Conservation (phyloP, 495 filamentous ascomycete species). For the Acidiella bohemica region DNA sequence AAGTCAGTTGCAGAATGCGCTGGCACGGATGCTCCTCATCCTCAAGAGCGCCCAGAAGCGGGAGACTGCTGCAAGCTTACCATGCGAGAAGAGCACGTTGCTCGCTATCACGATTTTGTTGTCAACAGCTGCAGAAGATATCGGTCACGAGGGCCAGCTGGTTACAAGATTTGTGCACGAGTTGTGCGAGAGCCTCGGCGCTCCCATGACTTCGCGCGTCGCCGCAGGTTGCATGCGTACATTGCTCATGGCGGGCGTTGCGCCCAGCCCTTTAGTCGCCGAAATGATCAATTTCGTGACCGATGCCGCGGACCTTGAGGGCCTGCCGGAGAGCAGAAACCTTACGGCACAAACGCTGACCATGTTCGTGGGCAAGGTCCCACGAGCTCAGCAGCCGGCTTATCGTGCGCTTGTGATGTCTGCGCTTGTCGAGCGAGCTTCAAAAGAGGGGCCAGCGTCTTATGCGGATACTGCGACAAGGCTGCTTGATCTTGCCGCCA, state of each 20-base stretch:
- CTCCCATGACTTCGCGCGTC: slow-evolving; percentile 68
- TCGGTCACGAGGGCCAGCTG: slow-evolving; percentile 59
- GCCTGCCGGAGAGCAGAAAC: slow-evolving; percentile 58
- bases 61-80: slow-evolving; percentile 62
- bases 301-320: slow-evolving; percentile 46
- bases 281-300: slow-evolving; percentile 62
- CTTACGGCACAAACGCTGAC: slow-evolving; percentile 61
- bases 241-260: slow-evolving; percentile 51
- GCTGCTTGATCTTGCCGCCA: slow-evolving; percentile 68
- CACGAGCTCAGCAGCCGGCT: slow-evolving; percentile 39
- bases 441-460: slow-evolving; percentile 33
- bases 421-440: slow-evolving; percentile 60
- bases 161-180: slow-evolving; percentile 57
- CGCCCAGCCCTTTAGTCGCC: slow-evolving; percentile 62
- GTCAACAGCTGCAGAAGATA: slow-evolving; percentile 57
- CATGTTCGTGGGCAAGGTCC: slow-evolving; percentile 45
- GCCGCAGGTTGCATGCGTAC: slow-evolving; percentile 78
- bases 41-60: slow-evolving; percentile 72
- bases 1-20: slow-evolving; percentile 53
- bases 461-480: slow-evolving; percentile 59
- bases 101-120: slow-evolving; percentile 79
- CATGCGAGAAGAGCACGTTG: slow-evolving; percentile 87
- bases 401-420: slow-evolving; percentile 66
- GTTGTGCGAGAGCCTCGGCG: slow-evolving; percentile 71
- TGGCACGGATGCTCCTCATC: slow-evolving; percentile 65